These are phyloP conservation scores for Lactarius sanguifluus DNA, from an alignment of 768 basidiomycete genomes.

Conservation along the genomic window DNA sequence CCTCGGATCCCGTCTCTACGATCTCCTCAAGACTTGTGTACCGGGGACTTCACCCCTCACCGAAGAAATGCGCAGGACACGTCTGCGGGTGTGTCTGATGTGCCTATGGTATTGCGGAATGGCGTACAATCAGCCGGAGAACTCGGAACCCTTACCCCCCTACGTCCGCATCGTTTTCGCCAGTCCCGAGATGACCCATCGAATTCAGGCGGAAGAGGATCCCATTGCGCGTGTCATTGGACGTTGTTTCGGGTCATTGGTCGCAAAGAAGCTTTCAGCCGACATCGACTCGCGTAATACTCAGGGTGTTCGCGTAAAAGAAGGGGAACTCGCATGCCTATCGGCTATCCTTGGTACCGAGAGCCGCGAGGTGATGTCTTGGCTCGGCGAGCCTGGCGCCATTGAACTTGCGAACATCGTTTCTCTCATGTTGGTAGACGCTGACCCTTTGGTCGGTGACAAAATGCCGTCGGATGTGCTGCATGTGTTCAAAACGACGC, in stretches of 20 bases:
- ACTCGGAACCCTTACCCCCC: neutral
- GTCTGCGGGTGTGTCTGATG: conserved; percentile 9
- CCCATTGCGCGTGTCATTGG: conserved; percentile 6
- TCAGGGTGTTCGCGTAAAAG: too few species aligned
- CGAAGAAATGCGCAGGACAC: conserved; percentile 1
- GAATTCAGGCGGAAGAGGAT: neutral
- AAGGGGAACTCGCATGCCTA: too few species aligned
- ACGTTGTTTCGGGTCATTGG: conserved; percentile 1
- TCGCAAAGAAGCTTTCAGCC: too few species aligned
- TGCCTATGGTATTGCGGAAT: conserved; percentile 10
- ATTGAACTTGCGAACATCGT: too few species aligned
- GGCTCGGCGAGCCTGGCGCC: too few species aligned
- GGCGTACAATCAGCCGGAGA: neutral
- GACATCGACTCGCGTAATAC: too few species aligned
- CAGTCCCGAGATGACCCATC: conserved; percentile 3
- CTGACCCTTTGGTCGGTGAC: too few species aligned
- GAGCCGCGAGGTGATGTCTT: too few species aligned
- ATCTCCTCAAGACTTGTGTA: conserved; percentile 11
- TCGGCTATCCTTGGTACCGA: too few species aligned
- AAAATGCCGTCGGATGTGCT: too few species aligned
- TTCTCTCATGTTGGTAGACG: too few species aligned
- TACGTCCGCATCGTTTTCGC: conserved; percentile 5
- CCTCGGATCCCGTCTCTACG: conserved; percentile 9
- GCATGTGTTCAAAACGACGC: too few species aligned
- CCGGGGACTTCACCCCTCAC: neutral